Conservation (phyloP, 805 yeast species). For the Komagataella populi region DNA sequence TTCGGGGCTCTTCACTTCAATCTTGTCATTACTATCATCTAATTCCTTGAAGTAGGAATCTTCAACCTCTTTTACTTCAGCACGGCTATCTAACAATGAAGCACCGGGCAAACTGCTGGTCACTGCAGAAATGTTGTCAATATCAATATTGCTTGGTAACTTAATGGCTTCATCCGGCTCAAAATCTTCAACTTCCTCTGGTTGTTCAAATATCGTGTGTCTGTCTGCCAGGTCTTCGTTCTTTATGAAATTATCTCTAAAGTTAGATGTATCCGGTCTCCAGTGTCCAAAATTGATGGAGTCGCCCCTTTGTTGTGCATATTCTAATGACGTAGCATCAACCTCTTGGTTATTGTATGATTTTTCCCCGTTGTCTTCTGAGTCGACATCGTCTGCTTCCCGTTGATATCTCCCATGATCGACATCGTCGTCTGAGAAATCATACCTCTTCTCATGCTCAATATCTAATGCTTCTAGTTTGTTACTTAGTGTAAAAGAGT, state of each 20-base stretch:
- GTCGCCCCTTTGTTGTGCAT: constrained; percentile 13
- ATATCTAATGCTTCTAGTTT: neutral
- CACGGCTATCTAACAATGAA: constrained; percentile 21
- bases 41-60: constrained; percentile 15
- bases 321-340: neutral
- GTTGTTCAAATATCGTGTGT: constrained; percentile 14
- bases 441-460: neutral
- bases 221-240: constrained; percentile 25
- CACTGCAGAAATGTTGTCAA: neutral
- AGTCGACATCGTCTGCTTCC: neutral
- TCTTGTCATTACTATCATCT: neutral
- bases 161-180: constrained; percentile 4
- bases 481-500: neutral
- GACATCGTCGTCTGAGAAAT: neutral
- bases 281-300: constrained; percentile 37
- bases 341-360: neutral
- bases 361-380: neutral
- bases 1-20: neutral
- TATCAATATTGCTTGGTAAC: neutral
- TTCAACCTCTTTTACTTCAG: constrained; percentile 9
- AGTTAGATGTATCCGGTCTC: constrained; percentile 43
- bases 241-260: constrained; percentile 32
- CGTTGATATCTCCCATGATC: neutral
- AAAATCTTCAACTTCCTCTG: constrained; percentile 11
- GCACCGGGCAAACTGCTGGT: constrained; percentile 14